Percentiles rank a stretch among this genome's conserved stretches.
phyloP scores from a whole-genome alignment of 2,329 filamentous ascomycete species.

The Scedosporium minutisporum region DNA sequence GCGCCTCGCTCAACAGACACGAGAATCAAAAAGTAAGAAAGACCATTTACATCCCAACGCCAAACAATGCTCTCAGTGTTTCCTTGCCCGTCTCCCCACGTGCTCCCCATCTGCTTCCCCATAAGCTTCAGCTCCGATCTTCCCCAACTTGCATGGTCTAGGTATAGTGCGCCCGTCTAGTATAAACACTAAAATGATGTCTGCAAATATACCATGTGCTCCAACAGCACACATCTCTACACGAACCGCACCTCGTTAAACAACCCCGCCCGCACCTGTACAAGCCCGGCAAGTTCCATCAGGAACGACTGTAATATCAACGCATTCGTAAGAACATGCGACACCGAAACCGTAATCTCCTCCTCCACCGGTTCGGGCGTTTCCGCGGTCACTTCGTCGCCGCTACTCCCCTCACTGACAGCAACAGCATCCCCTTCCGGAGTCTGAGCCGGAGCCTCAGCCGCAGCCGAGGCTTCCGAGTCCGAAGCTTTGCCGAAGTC shows the following conservation, averaged over 20 bases:
- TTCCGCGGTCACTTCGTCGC: background rate
- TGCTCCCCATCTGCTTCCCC: background rate
- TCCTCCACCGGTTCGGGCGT: background rate
- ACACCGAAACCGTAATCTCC: slow-evolving; percentile 52
- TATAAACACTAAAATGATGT: too few species aligned
- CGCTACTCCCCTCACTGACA: slow-evolving; percentile 2
- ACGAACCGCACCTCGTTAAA: slow-evolving; percentile 66
- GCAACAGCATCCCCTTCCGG: slow-evolving; percentile 9
- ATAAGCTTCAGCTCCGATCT: too few species aligned
- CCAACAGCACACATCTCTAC: background rate
- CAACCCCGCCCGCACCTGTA: slow-evolving; percentile 64
- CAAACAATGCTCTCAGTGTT: background rate
- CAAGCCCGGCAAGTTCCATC: slow-evolving; percentile 63
- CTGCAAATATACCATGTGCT: background rate
- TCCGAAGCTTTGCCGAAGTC: slow-evolving; percentile 16
- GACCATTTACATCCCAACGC: background rate
- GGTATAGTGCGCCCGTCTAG: background rate
- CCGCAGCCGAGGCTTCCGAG: slow-evolving; percentile 11
- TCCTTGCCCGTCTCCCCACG: background rate
- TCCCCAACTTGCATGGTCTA: too few species aligned
- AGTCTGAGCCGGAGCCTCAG: slow-evolving; percentile 15
- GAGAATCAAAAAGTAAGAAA: background rate
- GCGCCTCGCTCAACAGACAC: background rate
- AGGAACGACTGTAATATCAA: slow-evolving; percentile 73
- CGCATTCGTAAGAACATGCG: slow-evolving; percentile 70